phyloP scores from a whole-genome alignment of 164 flowering plant genomes.

The Cinnamomum chago region DNA sequence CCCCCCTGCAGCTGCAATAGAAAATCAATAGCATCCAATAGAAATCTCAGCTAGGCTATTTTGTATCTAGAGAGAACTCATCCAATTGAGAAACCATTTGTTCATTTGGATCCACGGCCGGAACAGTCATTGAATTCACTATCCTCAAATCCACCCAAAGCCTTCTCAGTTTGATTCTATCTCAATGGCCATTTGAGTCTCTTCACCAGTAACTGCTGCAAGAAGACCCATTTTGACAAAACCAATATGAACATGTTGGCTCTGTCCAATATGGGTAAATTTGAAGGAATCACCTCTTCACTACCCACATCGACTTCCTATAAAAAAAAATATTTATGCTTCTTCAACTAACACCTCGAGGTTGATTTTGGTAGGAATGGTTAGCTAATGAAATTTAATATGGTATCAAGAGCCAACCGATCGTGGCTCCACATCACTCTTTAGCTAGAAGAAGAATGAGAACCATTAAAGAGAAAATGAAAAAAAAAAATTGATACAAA shows the following conservation, averaged over 20 bases:
- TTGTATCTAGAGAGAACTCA: not conserved
- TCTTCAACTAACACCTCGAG: not conserved
- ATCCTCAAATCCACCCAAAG: not conserved
- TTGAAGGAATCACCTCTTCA: too few relatives aligned
- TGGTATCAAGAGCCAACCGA: too few relatives aligned
- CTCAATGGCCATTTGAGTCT: not conserved
- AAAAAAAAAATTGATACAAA: not conserved
- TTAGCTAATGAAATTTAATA: too few relatives aligned
- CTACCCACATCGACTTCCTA: too few relatives aligned
- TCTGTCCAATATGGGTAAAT: too few relatives aligned
- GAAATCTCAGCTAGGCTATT: not conserved
- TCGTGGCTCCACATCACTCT: slow-evolving; percentile 29
- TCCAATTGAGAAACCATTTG: not conserved
- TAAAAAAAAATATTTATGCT: not conserved
- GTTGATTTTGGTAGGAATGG: too few relatives aligned
- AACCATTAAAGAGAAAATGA: not conserved
- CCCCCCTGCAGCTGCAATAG: not conserved
- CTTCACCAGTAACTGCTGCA: slow-evolving; percentile 1
- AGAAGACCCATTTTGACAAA: not conserved
- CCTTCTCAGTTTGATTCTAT: not conserved
- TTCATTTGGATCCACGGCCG: not conserved
- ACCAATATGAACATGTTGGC: too few relatives aligned
- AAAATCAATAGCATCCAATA: not conserved
- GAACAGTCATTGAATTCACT: not conserved
- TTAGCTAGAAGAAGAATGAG: slow-evolving; percentile 7